Evolutionary conservation across 1,284 basidiomycete genomes (phyloP), one percentile per base, ranked within the genome.

Genomic region (Kalmanozyma brasiliensis): DNA sequence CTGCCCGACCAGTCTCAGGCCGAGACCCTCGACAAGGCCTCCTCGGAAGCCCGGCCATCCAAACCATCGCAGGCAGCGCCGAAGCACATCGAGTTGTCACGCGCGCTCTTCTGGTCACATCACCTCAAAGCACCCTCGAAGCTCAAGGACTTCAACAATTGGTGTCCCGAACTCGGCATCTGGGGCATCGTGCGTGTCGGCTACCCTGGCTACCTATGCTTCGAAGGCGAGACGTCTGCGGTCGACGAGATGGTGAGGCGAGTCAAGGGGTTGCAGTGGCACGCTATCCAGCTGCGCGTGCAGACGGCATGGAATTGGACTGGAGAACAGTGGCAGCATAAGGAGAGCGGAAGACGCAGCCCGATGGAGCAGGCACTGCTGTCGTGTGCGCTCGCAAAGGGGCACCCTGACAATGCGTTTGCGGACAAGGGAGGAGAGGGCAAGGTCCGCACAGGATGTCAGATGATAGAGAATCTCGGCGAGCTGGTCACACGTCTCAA

Each of bases 91-190:
- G 33, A 47, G 22, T 45, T 70, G 4, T 32, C 57, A n/a, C 61
- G 67, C n/a, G 67, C 61, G 4, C 34, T 70, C 14, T 64, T 70
- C 49, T 70, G 67, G 67, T 60, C 58, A 7, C 61, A 69, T 30
- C 74, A 76, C 34, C 65, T 76, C 30, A 70, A 68, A 33, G 71
- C 74, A 3, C 64, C 71, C 2, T 71, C 68, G 10, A 76, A 76
- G 38, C 57, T 70, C 16, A 63, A 67, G 29, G 70, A 76, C 19
- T 60, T 76, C 34, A 55, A 63, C 56, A 53, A 59, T 24, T 74
- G 71, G 68, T 71, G 64, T 52, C 44, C 67, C 11, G 71, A 74
- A 38, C 64, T 74, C 10, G n/a, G 35, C 24, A 13, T 76, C 16
- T 74, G 65, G 60, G 71, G 64, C 8, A 24, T 76, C n/a, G 52